Base-by-base conservation (phyloP, 768 basidiomycete species). In the Panus rudis region DNA sequence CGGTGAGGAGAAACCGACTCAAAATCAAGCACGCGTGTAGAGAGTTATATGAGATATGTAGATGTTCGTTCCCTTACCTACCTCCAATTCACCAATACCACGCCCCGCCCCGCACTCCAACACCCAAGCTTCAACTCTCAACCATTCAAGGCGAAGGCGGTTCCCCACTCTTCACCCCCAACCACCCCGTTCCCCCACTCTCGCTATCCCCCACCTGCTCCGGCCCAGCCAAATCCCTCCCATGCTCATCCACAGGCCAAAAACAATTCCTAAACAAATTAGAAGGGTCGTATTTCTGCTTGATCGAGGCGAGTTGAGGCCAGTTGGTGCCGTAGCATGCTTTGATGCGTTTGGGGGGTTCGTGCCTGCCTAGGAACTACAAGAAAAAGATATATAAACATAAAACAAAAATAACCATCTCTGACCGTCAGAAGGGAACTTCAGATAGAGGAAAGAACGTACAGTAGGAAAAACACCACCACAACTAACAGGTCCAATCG, bases 391-490 rank as follows among this genome's bases (percentile, higher is more conserved):
- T 34, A 21, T 21, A 19, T 27, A 26, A n/a, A 38, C 43, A 13
- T 40, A 31, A 44, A 27, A 17, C 4, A 17, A 17, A 21, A 31
- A 25, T 23, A 30, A 17, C 6, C 6, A 35, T 20, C n/a, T 35
- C 33, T 8, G 39, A 37, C 28, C 21, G 25, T 32, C 32, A n/a
- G 22, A 16, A 14, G 33, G n/a, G n/a, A n/a, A n/a, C n/a, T n/a
- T n/a, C 16, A 12, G 44, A 25, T 13, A 42, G 4, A 14, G 14
- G 26, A 35, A 50, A 48, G 48, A 11, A 73, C 83, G 64, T 59
- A 92, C 91, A 51, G 84, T 86, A 5, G 92, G 92, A 56, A 81
- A 75, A 2, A 90, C 84, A 17, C 89, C 90, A 22, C 92, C 92
- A 33, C 79, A 64, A 28, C 81, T 76, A 21, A 86, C 77, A 1